These are phyloP conservation scores for Trametes coccinea DNA, from an alignment of 768 basidiomycete species.

Conservation along the genomic window DNA sequence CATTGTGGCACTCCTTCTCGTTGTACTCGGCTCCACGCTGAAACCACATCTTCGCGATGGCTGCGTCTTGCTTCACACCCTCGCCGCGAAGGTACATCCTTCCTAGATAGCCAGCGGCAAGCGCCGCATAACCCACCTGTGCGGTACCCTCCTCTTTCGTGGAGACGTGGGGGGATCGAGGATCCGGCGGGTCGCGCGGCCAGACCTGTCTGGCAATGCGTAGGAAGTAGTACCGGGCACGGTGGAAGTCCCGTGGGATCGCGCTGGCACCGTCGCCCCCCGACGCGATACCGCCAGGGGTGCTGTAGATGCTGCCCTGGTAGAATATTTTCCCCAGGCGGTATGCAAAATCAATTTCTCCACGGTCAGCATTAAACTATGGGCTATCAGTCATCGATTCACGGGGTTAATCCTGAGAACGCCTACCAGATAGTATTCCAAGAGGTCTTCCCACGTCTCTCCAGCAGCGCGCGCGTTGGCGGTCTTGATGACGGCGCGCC, in stretches of 20 bases:
- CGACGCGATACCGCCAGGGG: constrained; percentile 76
- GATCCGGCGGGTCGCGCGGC: constrained; percentile 74
- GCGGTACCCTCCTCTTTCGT: constrained; percentile 31
- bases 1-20: constrained; percentile 88
- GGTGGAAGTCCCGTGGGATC: constrained; percentile 75
- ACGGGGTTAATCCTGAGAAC: neutral
- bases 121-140: constrained; percentile 58
- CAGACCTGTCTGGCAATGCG: constrained; percentile 83
- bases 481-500: constrained; percentile 79
- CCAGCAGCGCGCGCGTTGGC: constrained; percentile 81
- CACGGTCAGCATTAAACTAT: constrained; percentile 94
- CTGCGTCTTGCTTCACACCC: constrained; percentile 76
- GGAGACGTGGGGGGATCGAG: constrained; percentile 36
- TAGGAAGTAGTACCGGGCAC: constrained; percentile 82
- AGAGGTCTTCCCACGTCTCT: constrained; percentile 90
- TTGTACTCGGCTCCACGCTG: constrained; percentile 79
- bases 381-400: constrained; percentile 16
- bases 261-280: constrained; percentile 92
- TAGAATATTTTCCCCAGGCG: constrained; percentile 96
- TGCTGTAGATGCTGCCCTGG: constrained; percentile 87
- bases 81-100: constrained; percentile 95
- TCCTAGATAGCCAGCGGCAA: constrained; percentile 86
- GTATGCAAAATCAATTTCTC: constrained; percentile 86
- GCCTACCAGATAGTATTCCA: constrained; percentile 86
- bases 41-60: constrained; percentile 89